Evolutionary conservation across 495 filamentous ascomycete genomes (phyloP).

Genomic region (Neurospora sublineolata): DNA sequence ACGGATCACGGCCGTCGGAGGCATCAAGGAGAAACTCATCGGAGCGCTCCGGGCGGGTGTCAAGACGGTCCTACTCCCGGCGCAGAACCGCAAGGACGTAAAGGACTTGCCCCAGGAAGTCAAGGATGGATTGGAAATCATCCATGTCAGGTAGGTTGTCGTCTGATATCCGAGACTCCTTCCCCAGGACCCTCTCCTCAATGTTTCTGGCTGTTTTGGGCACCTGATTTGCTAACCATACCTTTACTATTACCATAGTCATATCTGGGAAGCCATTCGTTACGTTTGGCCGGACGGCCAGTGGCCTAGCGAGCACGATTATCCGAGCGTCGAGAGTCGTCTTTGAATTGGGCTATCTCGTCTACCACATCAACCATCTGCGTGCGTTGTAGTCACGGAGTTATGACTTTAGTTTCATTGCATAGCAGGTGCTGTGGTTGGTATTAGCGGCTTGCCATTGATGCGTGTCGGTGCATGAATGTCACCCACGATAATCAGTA

Average conservation of each 20-base stretch:
- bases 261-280: conserved; percentile 82
- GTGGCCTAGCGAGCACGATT: conserved; percentile 61
- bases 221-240: neutral
- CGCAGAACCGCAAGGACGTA: conserved; percentile 84
- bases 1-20: conserved; percentile 76
- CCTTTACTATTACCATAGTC: conserved; percentile 31
- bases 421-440: neutral
- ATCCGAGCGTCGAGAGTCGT: conserved; percentile 22
- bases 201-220: neutral
- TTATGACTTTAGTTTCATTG: neutral
- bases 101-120: conserved; percentile 89
- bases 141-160: conserved; percentile 65
- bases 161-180: neutral
- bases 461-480: neutral
- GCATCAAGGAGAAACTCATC: conserved; percentile 98
- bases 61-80: conserved; percentile 82
- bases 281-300: conserved; percentile 74
- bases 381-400: neutral
- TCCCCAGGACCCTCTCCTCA: conserved; percentile 2
- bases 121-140: conserved; percentile 73
- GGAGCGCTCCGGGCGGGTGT: conserved; percentile 88
- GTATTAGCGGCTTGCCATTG: neutral
- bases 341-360: conserved; percentile 10
- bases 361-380: neutral
- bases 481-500: neutral